Evolutionary conservation across 108 stramenopile species (phyloP).

Genomic region (Nitzschia sp.): DNA sequence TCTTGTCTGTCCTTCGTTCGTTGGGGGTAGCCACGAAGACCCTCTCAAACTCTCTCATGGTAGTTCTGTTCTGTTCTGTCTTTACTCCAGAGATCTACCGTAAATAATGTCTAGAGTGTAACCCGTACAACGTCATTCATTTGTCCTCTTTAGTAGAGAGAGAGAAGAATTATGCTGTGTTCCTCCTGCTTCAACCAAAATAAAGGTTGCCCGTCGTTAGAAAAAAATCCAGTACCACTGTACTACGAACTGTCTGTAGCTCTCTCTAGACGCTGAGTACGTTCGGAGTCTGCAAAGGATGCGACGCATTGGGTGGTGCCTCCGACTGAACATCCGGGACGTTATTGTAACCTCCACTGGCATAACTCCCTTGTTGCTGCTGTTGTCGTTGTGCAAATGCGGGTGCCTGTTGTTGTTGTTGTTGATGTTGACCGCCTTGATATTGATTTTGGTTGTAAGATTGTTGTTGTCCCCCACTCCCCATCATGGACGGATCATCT

Average conservation of each 20-base stretch:
- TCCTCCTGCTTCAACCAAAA: too few species aligned
- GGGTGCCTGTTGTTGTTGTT: conserved; percentile 1
- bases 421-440: conserved; percentile 4
- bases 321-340: background rate
- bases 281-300: background rate
- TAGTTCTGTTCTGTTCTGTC: too few species aligned
- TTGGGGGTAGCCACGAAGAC: too few species aligned
- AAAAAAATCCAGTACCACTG: too few species aligned
- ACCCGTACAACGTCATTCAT: too few species aligned
- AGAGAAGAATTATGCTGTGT: too few species aligned
- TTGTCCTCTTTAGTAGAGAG: too few species aligned
- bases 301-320: background rate
- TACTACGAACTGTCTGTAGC: background rate
- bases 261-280: conserved; percentile 3
- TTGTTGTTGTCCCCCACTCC: background rate
- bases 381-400: conserved; percentile 10
- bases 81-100: too few species aligned
- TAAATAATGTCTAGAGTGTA: too few species aligned
- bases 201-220: too few species aligned
- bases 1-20: too few species aligned
- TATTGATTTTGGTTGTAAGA: background rate
- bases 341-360: conserved; percentile 1
- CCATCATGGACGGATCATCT: background rate
- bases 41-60: too few species aligned
- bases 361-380: background rate